These are phyloP conservation scores for Cryptomeria japonica DNA, from an alignment of 75 land plant species.

Conservation along the genomic window DNA sequence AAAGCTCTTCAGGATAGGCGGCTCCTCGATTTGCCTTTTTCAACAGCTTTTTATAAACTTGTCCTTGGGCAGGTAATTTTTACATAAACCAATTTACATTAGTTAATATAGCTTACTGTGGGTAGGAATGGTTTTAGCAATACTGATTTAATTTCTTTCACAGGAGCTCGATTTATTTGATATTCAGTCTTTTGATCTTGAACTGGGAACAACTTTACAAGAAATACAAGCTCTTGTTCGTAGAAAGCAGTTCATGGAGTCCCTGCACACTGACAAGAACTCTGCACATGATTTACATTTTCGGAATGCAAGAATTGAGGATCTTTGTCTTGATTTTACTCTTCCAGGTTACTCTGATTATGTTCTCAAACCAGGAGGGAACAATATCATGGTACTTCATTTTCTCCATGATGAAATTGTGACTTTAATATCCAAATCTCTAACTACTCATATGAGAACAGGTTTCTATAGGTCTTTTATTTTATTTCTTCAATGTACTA, in stretches of 20 bases:
- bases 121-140: background rate
- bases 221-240: conserved; percentile 61
- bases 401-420: background rate
- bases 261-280: background rate
- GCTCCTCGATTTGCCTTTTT: conserved; percentile 67
- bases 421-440: background rate
- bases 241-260: conserved; percentile 35
- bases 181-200: conserved; percentile 72
- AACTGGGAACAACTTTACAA: conserved; percentile 57
- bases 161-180: conserved; percentile 73
- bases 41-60: conserved; percentile 74
- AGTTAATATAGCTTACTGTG: background rate
- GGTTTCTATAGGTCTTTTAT: background rate
- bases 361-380: conserved; percentile 29
- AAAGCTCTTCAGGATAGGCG: conserved; percentile 85
- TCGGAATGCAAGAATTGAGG: conserved; percentile 52
- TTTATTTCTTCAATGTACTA: background rate
- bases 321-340: conserved; percentile 80
- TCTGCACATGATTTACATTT: conserved; percentile 24
- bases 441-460: background rate
- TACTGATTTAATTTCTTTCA: conserved; percentile 10
- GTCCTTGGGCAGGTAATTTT: conserved; percentile 67
- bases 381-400: conserved; percentile 43
- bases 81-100: background rate
- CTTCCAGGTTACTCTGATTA: conserved; percentile 83